Conservation (phyloP, 2,329 filamentous ascomycete genomes). For the Delphinella strobiligena region DNA sequence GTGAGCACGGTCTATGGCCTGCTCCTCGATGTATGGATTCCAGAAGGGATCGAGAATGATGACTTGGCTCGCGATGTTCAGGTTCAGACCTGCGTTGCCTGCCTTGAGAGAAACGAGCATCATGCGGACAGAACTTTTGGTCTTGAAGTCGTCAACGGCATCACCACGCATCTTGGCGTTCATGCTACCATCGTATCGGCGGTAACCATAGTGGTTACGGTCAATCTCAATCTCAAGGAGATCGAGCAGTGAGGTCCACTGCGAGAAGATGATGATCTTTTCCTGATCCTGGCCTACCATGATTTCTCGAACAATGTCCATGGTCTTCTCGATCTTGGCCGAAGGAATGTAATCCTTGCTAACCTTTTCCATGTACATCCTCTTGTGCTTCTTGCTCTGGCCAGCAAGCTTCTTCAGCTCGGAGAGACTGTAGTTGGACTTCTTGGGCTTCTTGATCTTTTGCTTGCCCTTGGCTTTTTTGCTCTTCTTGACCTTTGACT, state of each 20-base stretch:
- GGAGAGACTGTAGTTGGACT: slow-evolving; percentile 39
- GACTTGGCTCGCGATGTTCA: slow-evolving; percentile 71
- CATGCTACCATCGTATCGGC: slow-evolving; percentile 71
- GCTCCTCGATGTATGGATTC: slow-evolving; percentile 88
- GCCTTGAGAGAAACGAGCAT: slow-evolving; percentile 72
- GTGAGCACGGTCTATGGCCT: slow-evolving; percentile 81
- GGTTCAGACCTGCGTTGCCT: slow-evolving; percentile 75
- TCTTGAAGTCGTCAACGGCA: slow-evolving; percentile 55
- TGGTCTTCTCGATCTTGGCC: slow-evolving; percentile 59
- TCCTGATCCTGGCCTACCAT: slow-evolving; percentile 36
- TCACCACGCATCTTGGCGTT: slow-evolving; percentile 51
- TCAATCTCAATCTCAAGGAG: slow-evolving; percentile 61
- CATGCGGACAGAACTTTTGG: slow-evolving; percentile 42
- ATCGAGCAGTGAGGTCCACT: slow-evolving; percentile 70
- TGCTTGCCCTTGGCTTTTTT: slow-evolving; percentile 29
- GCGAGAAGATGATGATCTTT: slow-evolving; percentile 73
- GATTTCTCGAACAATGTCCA: slow-evolving; percentile 39
- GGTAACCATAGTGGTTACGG: slow-evolving; percentile 44
- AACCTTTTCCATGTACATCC: slow-evolving; percentile 57
- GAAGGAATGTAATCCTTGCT: slow-evolving; percentile 59
- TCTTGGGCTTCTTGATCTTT: slow-evolving; percentile 26
- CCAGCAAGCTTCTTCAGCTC: slow-evolving; percentile 56
- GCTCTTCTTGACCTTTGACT: slow-evolving; percentile 28
- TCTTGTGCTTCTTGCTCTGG: slow-evolving; percentile 52
- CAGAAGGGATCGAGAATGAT: slow-evolving; percentile 90